These are phyloP conservation scores for Cercospora sesami DNA, from an alignment of 2,329 filamentous ascomycete genomes.

Conservation along the genomic window DNA sequence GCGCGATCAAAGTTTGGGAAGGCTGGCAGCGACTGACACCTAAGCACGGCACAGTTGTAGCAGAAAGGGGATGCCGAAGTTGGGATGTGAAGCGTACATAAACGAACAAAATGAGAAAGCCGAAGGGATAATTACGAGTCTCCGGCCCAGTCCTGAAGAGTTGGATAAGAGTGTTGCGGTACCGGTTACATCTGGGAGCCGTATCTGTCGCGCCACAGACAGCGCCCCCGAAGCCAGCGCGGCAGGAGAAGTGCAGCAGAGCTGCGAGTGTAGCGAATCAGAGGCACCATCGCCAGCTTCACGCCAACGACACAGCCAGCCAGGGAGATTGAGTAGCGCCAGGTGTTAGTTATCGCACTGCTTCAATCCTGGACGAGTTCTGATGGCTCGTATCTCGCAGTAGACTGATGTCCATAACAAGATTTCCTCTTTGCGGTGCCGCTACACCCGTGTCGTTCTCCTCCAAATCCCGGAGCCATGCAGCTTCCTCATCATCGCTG, in stretches of 20 bases:
- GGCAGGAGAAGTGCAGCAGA: not conserved
- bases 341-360: not conserved
- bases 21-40: not conserved
- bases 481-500: slow-evolving; percentile 31
- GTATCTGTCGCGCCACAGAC: not conserved
- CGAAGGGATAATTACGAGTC: not conserved
- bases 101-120: not conserved
- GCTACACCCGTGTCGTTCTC: slow-evolving; percentile 31
- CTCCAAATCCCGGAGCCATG: slow-evolving; percentile 38
- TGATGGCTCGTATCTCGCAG: slow-evolving; percentile 16
- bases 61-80: not conserved
- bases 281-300: not conserved
- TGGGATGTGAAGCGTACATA: not conserved
- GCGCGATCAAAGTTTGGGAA: not conserved
- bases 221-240: not conserved
- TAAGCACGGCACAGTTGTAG: not conserved
- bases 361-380: slow-evolving; percentile 2
- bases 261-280: not conserved
- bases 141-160: not conserved
- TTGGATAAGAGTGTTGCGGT: not conserved
- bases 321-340: not conserved
- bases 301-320: not conserved
- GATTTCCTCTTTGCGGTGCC: slow-evolving; percentile 31
- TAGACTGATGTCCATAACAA: slow-evolving; percentile 32
- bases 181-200: not conserved